phyloP scores from a whole-genome alignment of 768 basidiomycete species.

The Lanmaoa pseudosensibilis region DNA sequence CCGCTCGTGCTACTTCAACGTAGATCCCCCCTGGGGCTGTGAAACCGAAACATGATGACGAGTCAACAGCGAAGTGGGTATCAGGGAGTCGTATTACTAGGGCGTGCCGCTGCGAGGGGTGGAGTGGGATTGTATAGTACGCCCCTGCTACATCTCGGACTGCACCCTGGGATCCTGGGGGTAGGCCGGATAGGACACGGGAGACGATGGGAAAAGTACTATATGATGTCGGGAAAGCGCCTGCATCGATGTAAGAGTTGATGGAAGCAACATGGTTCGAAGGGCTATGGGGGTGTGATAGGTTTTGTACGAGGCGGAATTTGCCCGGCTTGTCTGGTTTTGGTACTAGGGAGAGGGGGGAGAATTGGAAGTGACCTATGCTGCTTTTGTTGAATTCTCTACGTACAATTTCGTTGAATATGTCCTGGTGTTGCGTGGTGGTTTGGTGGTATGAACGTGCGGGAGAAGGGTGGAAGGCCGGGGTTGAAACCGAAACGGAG shows the following conservation, averaged over 20 bases:
- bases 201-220: neutral
- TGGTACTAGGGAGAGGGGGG: neutral
- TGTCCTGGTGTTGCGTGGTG: neutral
- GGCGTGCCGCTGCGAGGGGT: no score
- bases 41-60: no score
- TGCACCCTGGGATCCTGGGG: neutral
- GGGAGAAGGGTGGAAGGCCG: neutral
- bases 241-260: neutral
- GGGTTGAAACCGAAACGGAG: accelerated
- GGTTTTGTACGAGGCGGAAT: neutral
- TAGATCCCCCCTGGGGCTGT: accelerated
- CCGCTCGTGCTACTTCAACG: accelerated
- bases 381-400: neutral
- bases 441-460: accelerated
- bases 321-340: neutral
- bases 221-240: accelerated
- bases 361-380: neutral
- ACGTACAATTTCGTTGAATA: neutral
- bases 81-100: no score
- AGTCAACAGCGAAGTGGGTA: no score
- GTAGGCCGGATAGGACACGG: accelerated
- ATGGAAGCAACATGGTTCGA: neutral
- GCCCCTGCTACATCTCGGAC: neutral
- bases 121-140: neutral
- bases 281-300: neutral